Evolutionary conservation across 768 basidiomycete species (phyloP).

Genomic region (Naganishia kalamii): DNA sequence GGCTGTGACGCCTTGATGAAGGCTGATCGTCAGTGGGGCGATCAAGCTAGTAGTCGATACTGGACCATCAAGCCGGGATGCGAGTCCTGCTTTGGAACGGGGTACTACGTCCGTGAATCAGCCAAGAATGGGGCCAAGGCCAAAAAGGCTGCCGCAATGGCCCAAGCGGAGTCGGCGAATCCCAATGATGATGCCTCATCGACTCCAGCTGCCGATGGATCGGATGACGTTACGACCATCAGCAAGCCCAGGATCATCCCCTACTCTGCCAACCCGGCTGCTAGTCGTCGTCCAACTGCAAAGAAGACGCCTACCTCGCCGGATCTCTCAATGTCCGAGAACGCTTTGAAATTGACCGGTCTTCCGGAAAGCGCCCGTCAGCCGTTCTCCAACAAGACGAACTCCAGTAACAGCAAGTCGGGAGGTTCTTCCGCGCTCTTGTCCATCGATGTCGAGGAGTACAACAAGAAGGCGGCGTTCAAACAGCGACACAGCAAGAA

Average conservation of each 20-base stretch:
- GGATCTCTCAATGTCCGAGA: background rate
- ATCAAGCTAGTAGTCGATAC: slow-evolving; percentile 42
- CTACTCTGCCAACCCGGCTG: background rate
- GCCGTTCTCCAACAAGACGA: background rate
- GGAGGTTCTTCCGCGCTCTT: background rate
- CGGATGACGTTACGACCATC: background rate
- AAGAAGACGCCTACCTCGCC: background rate
- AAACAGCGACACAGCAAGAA: background rate
- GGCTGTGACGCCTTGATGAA: slow-evolving; percentile 45
- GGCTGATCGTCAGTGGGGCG: slow-evolving; percentile 42
- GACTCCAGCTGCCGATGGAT: background rate
- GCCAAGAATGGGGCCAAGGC: background rate
- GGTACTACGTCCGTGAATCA: slow-evolving; percentile 13
- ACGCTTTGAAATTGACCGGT: background rate
- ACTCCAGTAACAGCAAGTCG: background rate
- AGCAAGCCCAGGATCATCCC: background rate
- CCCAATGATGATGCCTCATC: background rate
- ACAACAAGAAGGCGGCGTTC: background rate
- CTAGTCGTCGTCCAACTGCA: background rate
- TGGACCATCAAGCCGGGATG: slow-evolving; percentile 45
- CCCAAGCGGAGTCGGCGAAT: background rate
- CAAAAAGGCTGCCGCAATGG: background rate
- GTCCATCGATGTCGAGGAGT: slow-evolving; percentile 3
- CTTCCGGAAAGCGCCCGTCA: background rate
- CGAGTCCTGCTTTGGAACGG: slow-evolving; percentile 39